Base-by-base conservation (phyloP, 2,329 filamentous ascomycete species). In the Hypoxylon sp. region DNA sequence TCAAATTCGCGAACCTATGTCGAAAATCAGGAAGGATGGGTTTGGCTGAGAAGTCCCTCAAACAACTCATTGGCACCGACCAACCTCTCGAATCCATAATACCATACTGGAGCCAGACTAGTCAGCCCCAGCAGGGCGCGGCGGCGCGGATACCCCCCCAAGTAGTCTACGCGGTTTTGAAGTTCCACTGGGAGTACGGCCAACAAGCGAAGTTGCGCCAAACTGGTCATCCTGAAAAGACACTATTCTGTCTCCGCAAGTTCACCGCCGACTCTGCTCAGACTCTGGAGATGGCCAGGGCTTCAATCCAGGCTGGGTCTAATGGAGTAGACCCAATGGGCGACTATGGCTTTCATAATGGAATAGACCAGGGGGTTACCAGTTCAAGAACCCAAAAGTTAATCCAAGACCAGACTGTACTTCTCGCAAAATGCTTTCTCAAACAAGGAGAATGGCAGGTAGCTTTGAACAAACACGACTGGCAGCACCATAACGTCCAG, bases 1-100 rank as follows among this genome's bases (percentile, higher is more conserved):
- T 99, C 84, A 99, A 99, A 79, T 99, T 98, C 78, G 93, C 96
- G 75, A 99, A 98, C 75, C 88, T 99, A 5, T 99, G 97, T 80
- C 92, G 97, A 75, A 99, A 99, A 80, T 97, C 95, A 48, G 92
- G 93, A 63, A 91, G 96, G 30, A 94, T 95, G 86, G 95, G 96
- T 9, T 87, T 99, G 52, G 96, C 96, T 0, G 96, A 99, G 81
- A 97, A 97, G 81, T 97, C 94, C 10, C 83, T 99, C 58, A 94
- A 96, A 78, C 93, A 93, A 67, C 85, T 99, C n/a, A 91, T 98
- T 61, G 92, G 91, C 28, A 89, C 86, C 51, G 89, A 93, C 13
- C 85, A 87, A 19, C 84, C 86, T 34, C 83, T 91, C 19, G 87
- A 91, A 66, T 80, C 81, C 2, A 82, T 89, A 61, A 87, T 91